phyloP scores from a whole-genome alignment of 495 filamentous ascomycete genomes.

The Penicillium bialowiezense region DNA sequence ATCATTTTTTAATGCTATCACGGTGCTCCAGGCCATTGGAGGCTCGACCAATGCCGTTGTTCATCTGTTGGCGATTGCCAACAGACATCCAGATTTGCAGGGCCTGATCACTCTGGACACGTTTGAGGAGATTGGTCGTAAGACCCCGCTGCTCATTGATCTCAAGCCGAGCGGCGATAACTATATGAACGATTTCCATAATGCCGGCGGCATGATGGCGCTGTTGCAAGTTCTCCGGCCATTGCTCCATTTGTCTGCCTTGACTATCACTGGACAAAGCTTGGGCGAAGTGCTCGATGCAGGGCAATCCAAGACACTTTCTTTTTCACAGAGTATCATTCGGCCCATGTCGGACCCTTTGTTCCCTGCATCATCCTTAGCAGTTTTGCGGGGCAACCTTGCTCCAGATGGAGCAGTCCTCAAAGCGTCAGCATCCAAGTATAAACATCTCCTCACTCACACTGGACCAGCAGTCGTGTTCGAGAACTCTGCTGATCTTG shows the following conservation, averaged over 20 bases:
- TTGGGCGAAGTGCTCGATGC: conserved; percentile 53
- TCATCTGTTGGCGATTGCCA: conserved; percentile 62
- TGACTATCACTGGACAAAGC: conserved; percentile 58
- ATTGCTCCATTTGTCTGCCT: conserved; percentile 53
- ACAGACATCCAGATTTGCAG: conserved; percentile 54
- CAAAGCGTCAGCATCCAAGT: conserved; percentile 62
- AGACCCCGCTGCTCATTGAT: conserved; percentile 60
- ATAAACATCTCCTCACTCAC: conserved; percentile 49
- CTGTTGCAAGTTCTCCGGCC: conserved; percentile 55
- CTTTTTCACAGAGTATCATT: conserved; percentile 44
- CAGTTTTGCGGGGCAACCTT: conserved; percentile 55
- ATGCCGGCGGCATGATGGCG: conserved; percentile 62
- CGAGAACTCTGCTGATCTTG: conserved; percentile 52
- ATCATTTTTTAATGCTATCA: conserved; percentile 67
- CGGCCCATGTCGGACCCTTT: conserved; percentile 51
- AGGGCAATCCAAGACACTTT: conserved; percentile 41
- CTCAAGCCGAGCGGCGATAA: conserved; percentile 66
- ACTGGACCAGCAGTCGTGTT: conserved; percentile 59
- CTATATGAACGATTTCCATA: conserved; percentile 73
- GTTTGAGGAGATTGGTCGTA: conserved; percentile 58
- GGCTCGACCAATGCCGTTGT: conserved; percentile 68
- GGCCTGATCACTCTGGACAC: conserved; percentile 55
- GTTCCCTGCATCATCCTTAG: conserved; percentile 52
- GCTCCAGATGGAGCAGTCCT: conserved; percentile 56
- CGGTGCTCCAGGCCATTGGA: conserved; percentile 65